Percentiles rank a stretch among this genome's conserved stretches.
These are phyloP conservation scores for Aspergillus nidulans DNA, from an alignment of 495 filamentous ascomycete species.

Conservation along the genomic window DNA sequence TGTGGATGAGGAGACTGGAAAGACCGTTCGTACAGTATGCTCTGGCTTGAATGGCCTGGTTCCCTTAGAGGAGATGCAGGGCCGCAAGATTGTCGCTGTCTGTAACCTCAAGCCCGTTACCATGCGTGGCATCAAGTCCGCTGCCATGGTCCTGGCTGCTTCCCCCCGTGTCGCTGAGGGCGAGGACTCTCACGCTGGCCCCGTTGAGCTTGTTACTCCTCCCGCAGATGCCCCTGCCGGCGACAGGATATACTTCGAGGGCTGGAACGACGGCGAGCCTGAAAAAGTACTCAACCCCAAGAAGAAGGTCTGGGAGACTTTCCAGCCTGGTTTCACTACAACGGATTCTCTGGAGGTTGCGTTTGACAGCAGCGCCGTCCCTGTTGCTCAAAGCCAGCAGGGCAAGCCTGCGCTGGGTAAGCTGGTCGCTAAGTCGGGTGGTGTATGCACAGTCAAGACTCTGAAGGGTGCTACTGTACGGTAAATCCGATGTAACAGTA, in stretches of 20 bases:
- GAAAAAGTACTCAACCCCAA: slow-evolving; percentile 93
- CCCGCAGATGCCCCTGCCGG: slow-evolving; percentile 75
- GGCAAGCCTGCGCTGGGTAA: slow-evolving; percentile 63
- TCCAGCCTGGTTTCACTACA: slow-evolving; percentile 92
- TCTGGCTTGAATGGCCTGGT: slow-evolving; percentile 91
- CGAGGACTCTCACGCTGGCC: slow-evolving; percentile 78
- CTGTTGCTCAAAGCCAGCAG: slow-evolving; percentile 54
- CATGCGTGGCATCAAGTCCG: slow-evolving; percentile 95
- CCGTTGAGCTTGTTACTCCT: slow-evolving; percentile 87
- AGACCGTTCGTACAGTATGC: slow-evolving; percentile 89
- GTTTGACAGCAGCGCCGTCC: slow-evolving; percentile 62
- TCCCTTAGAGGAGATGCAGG: slow-evolving; percentile 93
- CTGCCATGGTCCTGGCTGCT: slow-evolving; percentile 93
- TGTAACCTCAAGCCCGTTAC: slow-evolving; percentile 98
- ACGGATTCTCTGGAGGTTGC: slow-evolving; percentile 72
- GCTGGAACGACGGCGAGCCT: slow-evolving; percentile 81
- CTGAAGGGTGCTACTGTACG: slow-evolving; percentile 69
- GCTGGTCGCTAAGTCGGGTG: slow-evolving; percentile 65
- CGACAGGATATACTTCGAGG: slow-evolving; percentile 87
- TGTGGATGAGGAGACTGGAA: slow-evolving; percentile 70
- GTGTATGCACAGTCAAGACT: slow-evolving; percentile 67
- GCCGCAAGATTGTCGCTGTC: slow-evolving; percentile 87
- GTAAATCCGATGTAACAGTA: slow-evolving; percentile 21
- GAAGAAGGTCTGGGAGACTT: slow-evolving; percentile 97
- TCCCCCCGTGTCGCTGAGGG: slow-evolving; percentile 75